Evolutionary conservation across 495 filamentous ascomycete genomes (phyloP), one percentile per base, ranked within the genome.

Genomic region (Penicillium argentinense): DNA sequence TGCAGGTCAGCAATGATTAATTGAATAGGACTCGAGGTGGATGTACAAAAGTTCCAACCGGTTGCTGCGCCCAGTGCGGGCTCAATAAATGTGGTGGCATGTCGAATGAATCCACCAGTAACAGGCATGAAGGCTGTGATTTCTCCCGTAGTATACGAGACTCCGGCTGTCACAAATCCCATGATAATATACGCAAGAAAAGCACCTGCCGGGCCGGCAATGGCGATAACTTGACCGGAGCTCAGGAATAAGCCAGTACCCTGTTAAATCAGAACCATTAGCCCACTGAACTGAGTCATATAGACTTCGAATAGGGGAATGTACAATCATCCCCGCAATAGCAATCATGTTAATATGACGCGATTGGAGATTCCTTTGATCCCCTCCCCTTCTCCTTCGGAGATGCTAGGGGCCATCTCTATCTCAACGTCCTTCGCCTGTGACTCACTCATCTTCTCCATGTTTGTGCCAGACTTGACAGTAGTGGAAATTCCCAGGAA

Each of bases 191-290:
- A 68, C 8, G 51, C 62, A 18, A 68, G 36, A 43, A 68, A 55
- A 4, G 55, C 52, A 8, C 82, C 75, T 8, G 68, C 79, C 21
- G 87, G 87, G 2, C 83, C 83, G 45, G 76, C 78, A 41, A 69
- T 63, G 17, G 77, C 75, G 37, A 85, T 74, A 13, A 79, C 76
- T 32, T 73, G 63, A 30, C 82, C 81, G 24, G 80, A 84, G 43
- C 51, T 51, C 29, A 67, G 50, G 19, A 64, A 64, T 5, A 64
- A 47, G 27, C 61, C 57, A 8, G 70, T 53, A 30, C 49, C 42
- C 42, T 49, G 23, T 39, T 13, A 22, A 36, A 19, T 27, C 25
- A 13, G 27, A 39, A 30, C 16, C 32, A 12, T 27, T 19, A 8
- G 26, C 18, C 24, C 9, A 40, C 24, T 29, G 7, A 28, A 19